Base-by-base conservation (phyloP, 257 asterid genomes). In the Solanum microdontum region DNA sequence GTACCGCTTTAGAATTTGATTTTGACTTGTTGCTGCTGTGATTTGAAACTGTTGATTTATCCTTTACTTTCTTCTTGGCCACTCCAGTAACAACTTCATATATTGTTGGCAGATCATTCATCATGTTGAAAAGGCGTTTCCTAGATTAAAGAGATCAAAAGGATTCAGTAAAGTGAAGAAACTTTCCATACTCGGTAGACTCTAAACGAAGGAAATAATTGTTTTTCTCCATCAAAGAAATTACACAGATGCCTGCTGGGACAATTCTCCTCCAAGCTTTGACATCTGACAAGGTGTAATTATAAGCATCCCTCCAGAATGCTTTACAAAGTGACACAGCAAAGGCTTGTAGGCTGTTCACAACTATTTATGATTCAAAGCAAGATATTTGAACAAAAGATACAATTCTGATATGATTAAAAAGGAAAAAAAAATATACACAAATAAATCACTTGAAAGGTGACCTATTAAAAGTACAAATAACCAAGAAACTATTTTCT, bases 81-180 rank as follows among this genome's bases (percentile, higher is more conserved):
- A 89, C 93, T 89, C 96, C 98, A 87, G 95, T 93, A 55, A 94
- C 98, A 77, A 94, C 95, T 87, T 96, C 98, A 90, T 92, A 93
- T 79, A 96, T 89, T 24, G 96, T 94, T 13, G 98, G 98, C 84
- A 92, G 94, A 30, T 96, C 98, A 88, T 94, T 96, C 85, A 96
- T 94, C 98, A 94, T 83, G 88, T 89, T 91, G 91, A 94, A 96
- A 60, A 96, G 95, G n/a, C 93, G 94, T 82, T 91, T 94, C 95
- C 98, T 96, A 95, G 90, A 91, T 79, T 88, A 73, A 55, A 55
- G 28, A 79, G 36, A 11, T 11, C 24, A 70, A 13, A 30, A 89
- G 30, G 21, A 51, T 86, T 84, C 79, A 48, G 66, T 32, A 3
- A 26, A 79, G 66, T 40, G 39, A 28, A 8, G 66, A 45, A 79